These are phyloP conservation scores for Linderniella brevidens DNA, from an alignment of 257 asterid genomes.

Conservation along the genomic window DNA sequence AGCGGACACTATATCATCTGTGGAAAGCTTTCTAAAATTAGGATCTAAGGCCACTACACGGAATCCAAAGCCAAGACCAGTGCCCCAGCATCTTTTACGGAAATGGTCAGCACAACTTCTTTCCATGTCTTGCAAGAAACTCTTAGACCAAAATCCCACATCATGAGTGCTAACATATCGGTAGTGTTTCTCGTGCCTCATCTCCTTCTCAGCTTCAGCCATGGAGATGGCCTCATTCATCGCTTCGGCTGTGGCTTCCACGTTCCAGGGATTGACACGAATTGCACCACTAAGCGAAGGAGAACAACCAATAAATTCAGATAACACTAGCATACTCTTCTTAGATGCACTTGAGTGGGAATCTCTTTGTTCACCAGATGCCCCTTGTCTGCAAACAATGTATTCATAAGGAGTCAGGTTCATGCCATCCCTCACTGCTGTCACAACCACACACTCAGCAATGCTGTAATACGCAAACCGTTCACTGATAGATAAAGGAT, in stretches of 20 bases:
- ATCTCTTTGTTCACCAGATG: conserved; percentile 34
- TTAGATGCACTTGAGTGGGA: conserved; percentile 43
- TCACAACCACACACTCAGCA: conserved; percentile 87
- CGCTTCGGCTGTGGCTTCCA: conserved; percentile 77
- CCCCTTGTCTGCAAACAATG: conserved; percentile 74
- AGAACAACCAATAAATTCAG: conserved; percentile 89
- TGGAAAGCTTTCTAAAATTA: conserved; percentile 64
- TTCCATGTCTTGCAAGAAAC: conserved; percentile 87
- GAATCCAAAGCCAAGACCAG: conserved; percentile 87
- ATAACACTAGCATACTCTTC: conserved; percentile 82
- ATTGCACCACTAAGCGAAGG: conserved; percentile 90
- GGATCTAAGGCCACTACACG: conserved; percentile 87
- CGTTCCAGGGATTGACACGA: conserved; percentile 88
- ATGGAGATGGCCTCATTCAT: conserved; percentile 73
- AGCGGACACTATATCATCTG: conserved; percentile 56
- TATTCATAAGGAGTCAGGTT: conserved; percentile 83
- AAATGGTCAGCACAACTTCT: conserved; percentile 82
- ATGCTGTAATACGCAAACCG: conserved; percentile 74
- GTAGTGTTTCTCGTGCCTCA: conserved; percentile 81
- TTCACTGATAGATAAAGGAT: conserved; percentile 51
- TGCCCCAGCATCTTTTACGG: conserved; percentile 77
- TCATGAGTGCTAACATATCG: conserved; percentile 72
- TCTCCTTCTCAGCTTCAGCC: conserved; percentile 60
- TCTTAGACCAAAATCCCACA: conserved; percentile 76
- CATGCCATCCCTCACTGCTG: conserved; percentile 93